Percentiles rank a stretch among this genome's conserved stretches.
phyloP scores from a whole-genome alignment of 345 rosid species.

The Hirschfeldia incana region DNA sequence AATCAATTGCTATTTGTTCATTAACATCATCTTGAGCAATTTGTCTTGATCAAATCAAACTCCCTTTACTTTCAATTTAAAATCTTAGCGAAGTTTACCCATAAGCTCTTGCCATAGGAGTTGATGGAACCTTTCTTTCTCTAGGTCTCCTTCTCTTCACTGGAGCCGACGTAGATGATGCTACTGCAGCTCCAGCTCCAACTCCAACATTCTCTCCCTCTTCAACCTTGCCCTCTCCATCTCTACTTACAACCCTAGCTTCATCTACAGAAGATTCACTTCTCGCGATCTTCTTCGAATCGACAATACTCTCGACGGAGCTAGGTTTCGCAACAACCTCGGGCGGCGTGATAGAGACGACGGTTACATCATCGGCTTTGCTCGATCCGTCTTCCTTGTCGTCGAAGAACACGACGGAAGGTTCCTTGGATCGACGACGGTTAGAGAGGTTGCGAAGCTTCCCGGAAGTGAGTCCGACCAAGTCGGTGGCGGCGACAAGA shows the following conservation, averaged over 20 bases:
- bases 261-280: conserved; percentile 1
- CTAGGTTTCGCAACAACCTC: conserved; percentile 18
- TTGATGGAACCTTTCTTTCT: conserved; percentile 89
- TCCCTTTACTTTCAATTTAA: too few relatives aligned
- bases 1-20: too few relatives aligned
- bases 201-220: neutral
- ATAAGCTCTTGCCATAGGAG: conserved; percentile 81
- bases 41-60: too few relatives aligned
- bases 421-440: conserved; percentile 52
- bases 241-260: conserved; percentile 25
- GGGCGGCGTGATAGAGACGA: neutral
- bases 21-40: too few relatives aligned
- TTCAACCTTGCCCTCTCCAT: conserved; percentile 23
- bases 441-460: conserved; percentile 53
- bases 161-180: conserved; percentile 21
- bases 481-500: conserved; percentile 70
- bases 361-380: neutral
- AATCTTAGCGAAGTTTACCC: conserved; percentile 52
- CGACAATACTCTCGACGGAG: conserved; percentile 26
- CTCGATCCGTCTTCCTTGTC: conserved; percentile 8
- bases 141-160: conserved; percentile 74
- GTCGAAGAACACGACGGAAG: conserved; percentile 63
- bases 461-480: conserved; percentile 80
- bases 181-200: conserved; percentile 8
- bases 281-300: conserved; percentile 20